These are phyloP conservation scores for Fusarium sambucinum DNA, from an alignment of 2,329 filamentous ascomycete genomes.

Conservation along the genomic window DNA sequence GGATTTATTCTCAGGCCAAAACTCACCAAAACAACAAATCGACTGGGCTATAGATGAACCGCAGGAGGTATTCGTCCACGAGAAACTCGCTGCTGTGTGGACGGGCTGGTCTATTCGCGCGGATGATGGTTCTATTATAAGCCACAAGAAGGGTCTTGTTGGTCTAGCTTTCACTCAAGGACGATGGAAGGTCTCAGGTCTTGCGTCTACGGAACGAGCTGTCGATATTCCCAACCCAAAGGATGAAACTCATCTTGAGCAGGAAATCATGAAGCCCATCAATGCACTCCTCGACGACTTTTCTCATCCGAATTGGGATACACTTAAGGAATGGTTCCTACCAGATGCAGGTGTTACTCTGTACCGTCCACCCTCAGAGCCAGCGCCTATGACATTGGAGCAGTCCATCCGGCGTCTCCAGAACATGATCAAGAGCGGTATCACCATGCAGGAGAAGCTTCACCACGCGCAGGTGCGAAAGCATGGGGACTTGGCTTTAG, in stretches of 20 bases:
- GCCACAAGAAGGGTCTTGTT: conserved; percentile 16
- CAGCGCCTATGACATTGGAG: conserved; percentile 23
- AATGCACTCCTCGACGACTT: conserved; percentile 25
- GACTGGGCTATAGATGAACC: conserved; percentile 23
- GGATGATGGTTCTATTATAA: not conserved
- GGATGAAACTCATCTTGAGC: not conserved
- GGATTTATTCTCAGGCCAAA: not conserved
- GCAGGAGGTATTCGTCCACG: not conserved
- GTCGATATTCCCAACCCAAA: not conserved
- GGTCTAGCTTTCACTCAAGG: conserved; percentile 10
- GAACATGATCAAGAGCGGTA: conserved; percentile 13
- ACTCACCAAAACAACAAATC: not conserved
- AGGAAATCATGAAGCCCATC: conserved; percentile 17
- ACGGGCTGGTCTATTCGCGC: conserved; percentile 9
- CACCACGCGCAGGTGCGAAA: conserved; percentile 12
- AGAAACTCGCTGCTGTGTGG: conserved; percentile 13
- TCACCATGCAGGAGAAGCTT: conserved; percentile 7
- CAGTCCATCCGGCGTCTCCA: conserved; percentile 22
- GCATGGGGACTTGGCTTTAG: conserved; percentile 15
- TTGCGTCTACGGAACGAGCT: conserved; percentile 3
- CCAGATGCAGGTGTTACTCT: conserved; percentile 10
- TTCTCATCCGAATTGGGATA: conserved; percentile 16
- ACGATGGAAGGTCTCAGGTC: conserved; percentile 16
- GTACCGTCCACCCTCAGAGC: conserved; percentile 7
- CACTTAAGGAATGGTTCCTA: conserved; percentile 19